Base-by-base conservation (phyloP, 441 rosid genomes). In the Hypseocharis bilobata region DNA sequence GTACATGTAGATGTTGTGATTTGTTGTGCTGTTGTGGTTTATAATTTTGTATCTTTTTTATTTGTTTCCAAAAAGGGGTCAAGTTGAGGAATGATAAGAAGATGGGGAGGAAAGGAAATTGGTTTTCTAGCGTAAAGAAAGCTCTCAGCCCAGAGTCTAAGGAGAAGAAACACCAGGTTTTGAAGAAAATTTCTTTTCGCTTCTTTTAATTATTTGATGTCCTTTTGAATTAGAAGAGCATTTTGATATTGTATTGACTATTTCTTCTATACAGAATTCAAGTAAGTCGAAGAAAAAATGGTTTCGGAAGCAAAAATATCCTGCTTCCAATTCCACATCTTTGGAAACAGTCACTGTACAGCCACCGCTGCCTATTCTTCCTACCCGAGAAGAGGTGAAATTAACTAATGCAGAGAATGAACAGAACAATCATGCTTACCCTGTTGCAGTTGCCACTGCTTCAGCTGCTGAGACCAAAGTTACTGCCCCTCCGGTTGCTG, bases 41-140 rank as follows among this genome's bases (percentile, higher is more conserved):
- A n/a, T 45, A 45, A 45, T 45, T 45, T 45, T 45, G 52, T 6
- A 14, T 13, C 10, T n/a, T 23, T 27, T 67, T 66, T 36, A 14
- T 70, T 61, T 67, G 40, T 22, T 27, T n/a, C 55, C 65, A 51
- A 28, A 19, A 72, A 68, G 67, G 78, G 79, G 70, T 69, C 66
- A 52, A 20, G 56, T 20, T 29, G 63, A 60, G 80, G 74, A 80
- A 78, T 73, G 72, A 72, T 75, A 68, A 77, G 76, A 79, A 78
- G 78, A 92, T 93, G 98, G 96, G 97, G 67, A 84, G 76, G 75
- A 90, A 88, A 78, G 93, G 91, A 28, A 93, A 91, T 68, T 93
- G 99, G 99, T 84, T 93, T 74, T 83, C 95, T 36, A 81, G 78
- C 30, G 86, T 88, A 60, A 93, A 81, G 88, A 93, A 86, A 70